Base-by-base conservation (phyloP, 2,329 filamentous ascomycete genomes). In the Cryoendolithus antarcticus region DNA sequence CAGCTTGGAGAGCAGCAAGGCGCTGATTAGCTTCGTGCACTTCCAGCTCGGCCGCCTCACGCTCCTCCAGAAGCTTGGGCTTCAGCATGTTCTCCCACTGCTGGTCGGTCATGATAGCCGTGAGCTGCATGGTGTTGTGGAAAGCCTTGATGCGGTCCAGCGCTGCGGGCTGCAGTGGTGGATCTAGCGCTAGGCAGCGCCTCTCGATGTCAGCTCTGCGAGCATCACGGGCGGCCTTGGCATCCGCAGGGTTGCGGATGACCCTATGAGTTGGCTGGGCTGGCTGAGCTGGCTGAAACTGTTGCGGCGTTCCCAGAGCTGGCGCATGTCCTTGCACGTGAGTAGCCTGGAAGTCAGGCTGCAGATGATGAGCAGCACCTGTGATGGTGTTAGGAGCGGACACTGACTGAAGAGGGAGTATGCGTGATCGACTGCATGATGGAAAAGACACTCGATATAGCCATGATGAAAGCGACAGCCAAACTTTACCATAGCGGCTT, bases 91-190 rank as follows among this genome's bases (percentile, higher is more conserved):
- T 34, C 37, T 74, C 71, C 83, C 82, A 89, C 3, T 77, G 74
- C 39, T 67, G 64, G 43, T 86, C 80, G 46, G 74, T 77, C 49
- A 89, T 64, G 12, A 78, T 77, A 15, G 73, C 69, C 7, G 74
- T 72, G 30, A 85, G 80, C 46, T 83, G 75, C 34, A 82, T 71
- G 24, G 83, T 78, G 30, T 80, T 80, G 53, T 80, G 75, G 57
- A 86, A 89, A 1, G 81, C 77, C 34, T 81, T 72, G 59, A 86
- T 82, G 52, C 80, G 77, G 40, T 71, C 70, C 41, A 88, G 65
- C 32, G 82, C 66, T 47, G 67, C 69, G 30, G 76, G 62, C 35
- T 66, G 62, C 41, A 89, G 63, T 1, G 82, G 79, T 19, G 82
- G 82, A 27, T 77, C 60, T 35, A 89, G 67, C 56, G 72, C 62